Conservation (phyloP, 202 grass and related monocot genomes). For the Miscanthus sacchariflorus region DNA sequence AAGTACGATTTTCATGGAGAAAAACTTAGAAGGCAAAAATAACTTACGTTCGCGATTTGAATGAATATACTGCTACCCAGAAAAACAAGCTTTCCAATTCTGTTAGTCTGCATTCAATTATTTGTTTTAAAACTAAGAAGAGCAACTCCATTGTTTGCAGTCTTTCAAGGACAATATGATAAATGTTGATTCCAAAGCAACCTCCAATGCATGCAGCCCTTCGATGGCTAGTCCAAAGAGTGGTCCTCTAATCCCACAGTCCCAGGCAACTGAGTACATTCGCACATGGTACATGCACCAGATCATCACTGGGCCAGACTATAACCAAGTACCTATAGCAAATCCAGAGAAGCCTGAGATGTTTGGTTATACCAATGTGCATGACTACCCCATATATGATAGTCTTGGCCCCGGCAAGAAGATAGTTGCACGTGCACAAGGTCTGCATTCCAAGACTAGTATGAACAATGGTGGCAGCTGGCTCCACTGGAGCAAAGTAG, state of each 20-base stretch:
- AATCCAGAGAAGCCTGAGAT: not conserved
- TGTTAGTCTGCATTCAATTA: too few species aligned
- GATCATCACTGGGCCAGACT: not conserved
- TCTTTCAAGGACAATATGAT: too few species aligned
- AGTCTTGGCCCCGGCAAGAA: not conserved
- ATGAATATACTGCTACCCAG: too few species aligned
- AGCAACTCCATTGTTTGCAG: too few species aligned
- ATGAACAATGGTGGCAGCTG: not conserved
- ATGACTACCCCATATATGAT: constrained; percentile 23
- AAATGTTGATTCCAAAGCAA: too few species aligned
- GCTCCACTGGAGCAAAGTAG: constrained; percentile 28
- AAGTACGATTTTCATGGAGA: too few species aligned
- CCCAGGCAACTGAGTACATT: not conserved
- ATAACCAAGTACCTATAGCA: constrained; percentile 13
- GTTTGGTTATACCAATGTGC: constrained; percentile 9
- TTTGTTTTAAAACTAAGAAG: too few species aligned
- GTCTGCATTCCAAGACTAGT: not conserved
- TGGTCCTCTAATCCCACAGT: not conserved
- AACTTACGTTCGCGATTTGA: too few species aligned
- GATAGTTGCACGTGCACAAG: constrained; percentile 21
- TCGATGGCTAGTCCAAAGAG: not conserved
- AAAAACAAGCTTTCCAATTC: too few species aligned
- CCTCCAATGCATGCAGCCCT: too few species aligned
- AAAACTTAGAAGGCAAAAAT: too few species aligned
- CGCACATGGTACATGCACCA: not conserved